A percentile compares a stretch with the other conserved stretches of the same genome.
Evolutionary conservation across 495 filamentous ascomycete species (phyloP).

Genomic region (Annulohypoxylon maeteangense): DNA sequence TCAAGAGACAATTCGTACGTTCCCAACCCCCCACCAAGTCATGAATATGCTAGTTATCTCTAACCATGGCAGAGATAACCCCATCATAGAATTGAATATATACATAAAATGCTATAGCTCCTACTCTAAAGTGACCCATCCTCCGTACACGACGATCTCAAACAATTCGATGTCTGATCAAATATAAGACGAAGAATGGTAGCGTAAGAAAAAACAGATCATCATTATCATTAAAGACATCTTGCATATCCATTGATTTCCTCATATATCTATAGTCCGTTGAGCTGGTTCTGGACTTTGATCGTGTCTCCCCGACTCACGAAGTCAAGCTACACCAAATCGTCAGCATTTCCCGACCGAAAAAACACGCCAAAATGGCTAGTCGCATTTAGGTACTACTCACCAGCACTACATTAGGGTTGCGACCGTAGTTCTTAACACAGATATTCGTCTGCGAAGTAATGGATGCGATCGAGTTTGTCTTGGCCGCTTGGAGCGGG

Average conservation of each 20-base stretch:
- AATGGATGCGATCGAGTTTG: conserved; percentile 69
- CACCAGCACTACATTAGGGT: conserved; percentile 84
- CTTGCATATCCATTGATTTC: background rate
- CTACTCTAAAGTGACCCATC: background rate
- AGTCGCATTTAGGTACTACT: conserved; percentile 14
- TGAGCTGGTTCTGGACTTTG: conserved; percentile 40
- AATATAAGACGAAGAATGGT: background rate
- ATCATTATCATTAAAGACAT: conserved; percentile 7
- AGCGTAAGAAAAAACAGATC: background rate
- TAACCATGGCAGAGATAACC: too few relatives aligned
- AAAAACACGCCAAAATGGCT: background rate
- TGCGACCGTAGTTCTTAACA: conserved; percentile 67
- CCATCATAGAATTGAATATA: conserved; percentile 3
- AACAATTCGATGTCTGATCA: background rate
- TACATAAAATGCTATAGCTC: background rate
- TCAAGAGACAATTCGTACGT: too few relatives aligned
- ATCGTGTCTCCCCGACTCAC: conserved; percentile 41
- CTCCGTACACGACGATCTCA: background rate
- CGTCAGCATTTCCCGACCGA: conserved; percentile 17
- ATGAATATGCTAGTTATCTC: too few relatives aligned
- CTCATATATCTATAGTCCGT: conserved; percentile 32
- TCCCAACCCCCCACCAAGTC: too few relatives aligned
- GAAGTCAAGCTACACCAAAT: conserved; percentile 40
- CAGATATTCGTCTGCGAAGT: conserved; percentile 73
- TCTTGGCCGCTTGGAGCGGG: conserved; percentile 70